Evolutionary conservation across 2,329 filamentous ascomycete genomes (phyloP).

Genomic region (Geosmithia putterillii): DNA sequence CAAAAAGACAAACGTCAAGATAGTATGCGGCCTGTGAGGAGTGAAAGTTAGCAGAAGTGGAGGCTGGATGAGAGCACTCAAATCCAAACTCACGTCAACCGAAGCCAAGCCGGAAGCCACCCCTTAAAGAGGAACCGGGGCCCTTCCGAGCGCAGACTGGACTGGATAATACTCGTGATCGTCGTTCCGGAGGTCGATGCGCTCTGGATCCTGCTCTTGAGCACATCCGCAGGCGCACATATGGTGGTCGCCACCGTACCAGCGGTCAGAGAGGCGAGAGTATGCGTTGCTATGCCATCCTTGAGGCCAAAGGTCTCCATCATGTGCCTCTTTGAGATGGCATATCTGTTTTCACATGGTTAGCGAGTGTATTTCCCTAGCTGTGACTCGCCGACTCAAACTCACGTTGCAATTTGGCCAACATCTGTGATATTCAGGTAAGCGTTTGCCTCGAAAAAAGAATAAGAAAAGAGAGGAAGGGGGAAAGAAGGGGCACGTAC

Average conservation of each 20-base stretch:
- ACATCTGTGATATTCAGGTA: slow-evolving; percentile 15
- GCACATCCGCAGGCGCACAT: slow-evolving; percentile 30
- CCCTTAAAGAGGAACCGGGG: slow-evolving; percentile 30
- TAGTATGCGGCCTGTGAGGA: slow-evolving; percentile 25
- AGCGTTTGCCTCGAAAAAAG: neutral
- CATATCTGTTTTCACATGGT: slow-evolving; percentile 12
- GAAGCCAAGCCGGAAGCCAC: slow-evolving; percentile 31
- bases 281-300: slow-evolving; percentile 27
- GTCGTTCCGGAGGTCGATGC: slow-evolving; percentile 4
- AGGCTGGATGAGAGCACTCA: neutral
- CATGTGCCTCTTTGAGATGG: slow-evolving; percentile 19
- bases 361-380: too few relatives aligned
- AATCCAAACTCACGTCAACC: slow-evolving; percentile 21
- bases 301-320: slow-evolving; percentile 12
- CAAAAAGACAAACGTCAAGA: slow-evolving; percentile 33
- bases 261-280: slow-evolving; percentile 23
- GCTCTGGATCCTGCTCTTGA: slow-evolving; percentile 28
- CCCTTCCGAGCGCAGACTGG: slow-evolving; percentile 23
- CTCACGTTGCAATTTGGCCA: slow-evolving; percentile 29
- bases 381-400: neutral
- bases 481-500: too few relatives aligned
- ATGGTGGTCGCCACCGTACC: slow-evolving; percentile 33
- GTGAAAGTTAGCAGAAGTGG: neutral
- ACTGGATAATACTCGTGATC: slow-evolving; percentile 18
- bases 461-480: slow-evolving; percentile 2